These are phyloP conservation scores for Westerdykella ornata DNA, from an alignment of 2,329 filamentous ascomycete species.

Conservation along the genomic window DNA sequence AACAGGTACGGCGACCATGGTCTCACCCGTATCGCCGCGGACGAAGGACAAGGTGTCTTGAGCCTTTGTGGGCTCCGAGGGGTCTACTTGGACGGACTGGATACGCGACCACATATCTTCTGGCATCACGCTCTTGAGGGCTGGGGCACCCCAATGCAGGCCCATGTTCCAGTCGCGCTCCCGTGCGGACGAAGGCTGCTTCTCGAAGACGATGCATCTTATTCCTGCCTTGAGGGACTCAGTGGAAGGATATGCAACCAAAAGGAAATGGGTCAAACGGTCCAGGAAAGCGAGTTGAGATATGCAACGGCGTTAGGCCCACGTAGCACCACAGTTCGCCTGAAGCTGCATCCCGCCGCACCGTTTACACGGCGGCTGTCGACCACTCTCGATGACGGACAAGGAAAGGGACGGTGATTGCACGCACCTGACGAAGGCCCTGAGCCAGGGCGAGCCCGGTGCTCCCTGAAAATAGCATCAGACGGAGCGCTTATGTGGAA, in stretches of 20 bases:
- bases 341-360: too few relatives aligned
- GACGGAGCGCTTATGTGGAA: slow-evolving; percentile 1
- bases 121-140: slow-evolving; percentile 48
- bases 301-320: not conserved
- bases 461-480: slow-evolving; percentile 22
- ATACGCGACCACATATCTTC: slow-evolving; percentile 46
- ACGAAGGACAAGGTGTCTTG: slow-evolving; percentile 31
- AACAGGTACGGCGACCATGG: slow-evolving; percentile 28
- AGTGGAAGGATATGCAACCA: not conserved
- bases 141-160: slow-evolving; percentile 55
- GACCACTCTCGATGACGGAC: not conserved
- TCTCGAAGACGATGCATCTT: slow-evolving; percentile 51
- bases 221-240: slow-evolving; percentile 23
- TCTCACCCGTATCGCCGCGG: slow-evolving; percentile 32
- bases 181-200: slow-evolving; percentile 42
- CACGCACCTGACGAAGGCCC: slow-evolving; percentile 30
- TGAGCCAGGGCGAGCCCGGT: slow-evolving; percentile 35
- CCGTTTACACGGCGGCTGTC: not conserved
- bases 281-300: not conserved
- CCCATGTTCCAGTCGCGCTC: slow-evolving; percentile 58
- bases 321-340: slow-evolving; percentile 3
- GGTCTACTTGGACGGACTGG: slow-evolving; percentile 49
- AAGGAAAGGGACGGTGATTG: not conserved
- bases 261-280: not conserved
- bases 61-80: slow-evolving; percentile 38